These are phyloP conservation scores for Nyssa sinensis DNA, from an alignment of 148 eudicot species.

Conservation along the genomic window DNA sequence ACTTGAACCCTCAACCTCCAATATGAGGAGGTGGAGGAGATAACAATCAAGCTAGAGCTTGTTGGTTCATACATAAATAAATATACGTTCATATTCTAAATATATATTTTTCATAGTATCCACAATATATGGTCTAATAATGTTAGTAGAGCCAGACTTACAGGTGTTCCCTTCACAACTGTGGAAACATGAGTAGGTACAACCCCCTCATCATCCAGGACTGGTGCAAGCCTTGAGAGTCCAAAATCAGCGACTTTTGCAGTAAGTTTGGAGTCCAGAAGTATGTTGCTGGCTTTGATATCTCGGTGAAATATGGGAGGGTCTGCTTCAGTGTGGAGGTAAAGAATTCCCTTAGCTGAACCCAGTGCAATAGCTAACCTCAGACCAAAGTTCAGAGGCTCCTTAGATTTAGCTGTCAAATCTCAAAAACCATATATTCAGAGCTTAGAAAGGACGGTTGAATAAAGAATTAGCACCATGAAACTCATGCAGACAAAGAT, in stretches of 20 bases:
- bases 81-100: not conserved
- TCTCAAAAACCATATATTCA: slow-evolving; percentile 1
- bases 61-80: not conserved
- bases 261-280: slow-evolving; percentile 57
- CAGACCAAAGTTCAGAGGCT: slow-evolving; percentile 50
- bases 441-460: not conserved
- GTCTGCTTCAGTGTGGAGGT: slow-evolving; percentile 86
- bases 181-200: slow-evolving; percentile 67
- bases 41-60: too few relatives aligned
- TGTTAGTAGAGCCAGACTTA: slow-evolving; percentile 27
- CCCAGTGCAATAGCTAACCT: slow-evolving; percentile 77
- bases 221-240: slow-evolving; percentile 82
- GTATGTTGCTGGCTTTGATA: slow-evolving; percentile 85
- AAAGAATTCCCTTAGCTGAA: slow-evolving; percentile 78
- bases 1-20: too few relatives aligned
- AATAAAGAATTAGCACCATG: not conserved
- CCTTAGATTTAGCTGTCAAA: slow-evolving; percentile 49
- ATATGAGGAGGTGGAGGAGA: too few relatives aligned
- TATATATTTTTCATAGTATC: not conserved
- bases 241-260: slow-evolving; percentile 98
- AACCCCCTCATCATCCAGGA: slow-evolving; percentile 56
- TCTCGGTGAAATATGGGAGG: slow-evolving; percentile 95
- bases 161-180: slow-evolving; percentile 90
- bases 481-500: slow-evolving; percentile 1
- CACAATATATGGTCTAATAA: not conserved